phyloP scores from a whole-genome alignment of 345 rosid species.

The Dovyalis caffra region DNA sequence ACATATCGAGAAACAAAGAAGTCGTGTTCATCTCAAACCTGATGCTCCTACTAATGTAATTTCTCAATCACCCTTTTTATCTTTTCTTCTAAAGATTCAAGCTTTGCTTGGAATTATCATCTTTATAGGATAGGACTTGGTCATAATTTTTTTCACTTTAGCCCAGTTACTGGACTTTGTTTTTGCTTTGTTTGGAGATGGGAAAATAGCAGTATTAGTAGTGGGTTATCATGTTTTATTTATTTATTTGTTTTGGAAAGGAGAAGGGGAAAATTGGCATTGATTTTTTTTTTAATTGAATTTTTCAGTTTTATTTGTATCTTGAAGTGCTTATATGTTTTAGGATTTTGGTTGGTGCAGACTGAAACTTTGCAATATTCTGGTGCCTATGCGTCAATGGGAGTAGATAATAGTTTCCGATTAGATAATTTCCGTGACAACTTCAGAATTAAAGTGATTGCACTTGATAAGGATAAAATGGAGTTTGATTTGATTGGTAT shows the following conservation, averaged over 20 bases:
- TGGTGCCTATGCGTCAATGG: slow-evolving; percentile 82
- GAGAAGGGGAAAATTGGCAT: neutral
- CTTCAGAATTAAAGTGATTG: slow-evolving; percentile 59
- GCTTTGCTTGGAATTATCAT: too few relatives aligned
- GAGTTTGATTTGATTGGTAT: slow-evolving; percentile 90
- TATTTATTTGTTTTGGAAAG: neutral
- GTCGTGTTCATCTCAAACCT: slow-evolving; percentile 62
- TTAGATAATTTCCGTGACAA: slow-evolving; percentile 49
- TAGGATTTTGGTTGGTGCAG: slow-evolving; percentile 39
- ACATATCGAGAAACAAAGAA: slow-evolving; percentile 61
- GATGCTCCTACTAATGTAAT: slow-evolving; percentile 78
- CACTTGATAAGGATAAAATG: slow-evolving; percentile 51
- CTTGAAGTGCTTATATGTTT: neutral
- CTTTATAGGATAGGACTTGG: too few relatives aligned
- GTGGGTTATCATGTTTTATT: neutral
- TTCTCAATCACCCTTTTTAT: neutral
- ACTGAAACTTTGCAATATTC: slow-evolving; percentile 56
- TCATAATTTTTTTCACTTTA: too few relatives aligned
- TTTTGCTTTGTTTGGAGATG: too few relatives aligned
- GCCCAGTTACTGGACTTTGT: too few relatives aligned
- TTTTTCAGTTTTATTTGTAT: neutral
- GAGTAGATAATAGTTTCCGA: slow-evolving; percentile 62
- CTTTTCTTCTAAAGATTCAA: neutral
- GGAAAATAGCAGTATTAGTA: neutral
- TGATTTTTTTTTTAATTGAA: neutral